Percentiles rank a stretch among this genome's conserved stretches.
These are phyloP conservation scores for Meyerozyma smithsonii DNA, from an alignment of 1,139 yeast species.

Conservation along the genomic window DNA sequence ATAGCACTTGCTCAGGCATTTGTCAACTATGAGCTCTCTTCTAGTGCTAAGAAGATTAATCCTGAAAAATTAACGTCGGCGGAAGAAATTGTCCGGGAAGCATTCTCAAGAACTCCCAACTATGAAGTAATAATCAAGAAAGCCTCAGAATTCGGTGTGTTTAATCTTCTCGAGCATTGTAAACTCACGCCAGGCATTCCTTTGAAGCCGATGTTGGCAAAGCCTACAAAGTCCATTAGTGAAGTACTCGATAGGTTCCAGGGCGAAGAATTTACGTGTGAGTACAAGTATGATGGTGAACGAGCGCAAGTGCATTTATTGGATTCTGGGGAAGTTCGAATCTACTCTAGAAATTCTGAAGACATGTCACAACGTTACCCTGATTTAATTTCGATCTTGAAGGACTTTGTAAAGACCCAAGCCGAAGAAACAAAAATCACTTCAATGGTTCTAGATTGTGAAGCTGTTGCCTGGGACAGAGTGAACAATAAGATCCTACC, in stretches of 20 bases:
- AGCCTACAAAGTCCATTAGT: constrained; percentile 88
- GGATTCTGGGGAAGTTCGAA: constrained; percentile 60
- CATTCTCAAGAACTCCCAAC: constrained; percentile 88
- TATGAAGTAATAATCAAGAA: constrained; percentile 71
- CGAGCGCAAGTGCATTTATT: constrained; percentile 89
- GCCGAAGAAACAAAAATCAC: constrained; percentile 25
- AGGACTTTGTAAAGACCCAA: constrained; percentile 47
- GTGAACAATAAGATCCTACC: constrained; percentile 74
- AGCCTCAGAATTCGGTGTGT: constrained; percentile 64
- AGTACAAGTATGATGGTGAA: constrained; percentile 96
- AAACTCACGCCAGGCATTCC: constrained; percentile 90
- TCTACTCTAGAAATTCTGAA: constrained; percentile 92
- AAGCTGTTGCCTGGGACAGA: constrained; percentile 98
- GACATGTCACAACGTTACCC: constrained; percentile 97
- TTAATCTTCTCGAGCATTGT: constrained; percentile 61
- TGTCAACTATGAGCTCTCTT: constrained; percentile 47
- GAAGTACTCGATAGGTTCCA: constrained; percentile 88
- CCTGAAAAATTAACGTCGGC: constrained; percentile 50
- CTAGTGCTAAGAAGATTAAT: constrained; percentile 17
- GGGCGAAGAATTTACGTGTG: constrained; percentile 85
- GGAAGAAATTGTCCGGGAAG: constrained; percentile 78
- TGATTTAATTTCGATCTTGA: constrained; percentile 68
- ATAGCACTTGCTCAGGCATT: constrained; percentile 83
- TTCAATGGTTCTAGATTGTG: constrained; percentile 83
- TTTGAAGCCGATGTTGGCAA: constrained; percentile 95